Evolutionary conservation across 192 early-diverging fungal genomes (phyloP).

Genomic region (Bifiguratus adelaidae): DNA sequence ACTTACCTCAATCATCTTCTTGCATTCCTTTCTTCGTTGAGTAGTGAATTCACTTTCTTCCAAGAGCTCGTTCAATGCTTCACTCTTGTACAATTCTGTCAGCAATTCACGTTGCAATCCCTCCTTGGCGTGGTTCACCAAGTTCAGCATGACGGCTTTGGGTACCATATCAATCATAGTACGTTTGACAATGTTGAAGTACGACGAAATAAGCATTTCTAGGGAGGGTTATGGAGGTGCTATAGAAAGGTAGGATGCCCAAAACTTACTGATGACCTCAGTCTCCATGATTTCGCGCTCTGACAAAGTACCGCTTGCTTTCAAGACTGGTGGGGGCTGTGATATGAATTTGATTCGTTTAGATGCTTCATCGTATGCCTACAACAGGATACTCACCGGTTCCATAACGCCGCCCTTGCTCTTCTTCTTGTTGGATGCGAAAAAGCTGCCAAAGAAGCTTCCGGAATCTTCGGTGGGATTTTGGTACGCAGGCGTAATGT

Average conservation of each 20-base stretch:
- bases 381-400: too few relatives aligned
- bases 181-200: slow-evolving; percentile 98
- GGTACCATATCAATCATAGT: slow-evolving; percentile 95
- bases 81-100: slow-evolving; percentile 92
- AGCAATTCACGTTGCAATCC: slow-evolving; percentile 93
- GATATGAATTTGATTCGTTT: too few relatives aligned
- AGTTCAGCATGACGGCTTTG: slow-evolving; percentile 97
- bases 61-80: slow-evolving; percentile 86
- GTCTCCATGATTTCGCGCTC: slow-evolving; percentile 97
- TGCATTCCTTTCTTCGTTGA: slow-evolving; percentile 87
- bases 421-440: slow-evolving; percentile 63
- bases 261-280: slow-evolving; percentile 89
- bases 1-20: slow-evolving; percentile 87
- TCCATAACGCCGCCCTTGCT: slow-evolving; percentile 68
- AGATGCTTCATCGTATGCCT: too few relatives aligned
- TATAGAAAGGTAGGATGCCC: neutral
- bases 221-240: neutral
- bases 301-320: slow-evolving; percentile 89
- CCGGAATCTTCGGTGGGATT: slow-evolving; percentile 7
- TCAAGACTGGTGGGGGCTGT: slow-evolving; percentile 82
- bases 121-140: slow-evolving; percentile 84
- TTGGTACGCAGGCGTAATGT: neutral
- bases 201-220: slow-evolving; percentile 93
- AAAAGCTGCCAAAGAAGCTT: slow-evolving; percentile 98
- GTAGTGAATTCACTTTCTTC: slow-evolving; percentile 94